Base-by-base conservation (phyloP, 306 rosid genomes). In the Bauhinia variegata region DNA sequence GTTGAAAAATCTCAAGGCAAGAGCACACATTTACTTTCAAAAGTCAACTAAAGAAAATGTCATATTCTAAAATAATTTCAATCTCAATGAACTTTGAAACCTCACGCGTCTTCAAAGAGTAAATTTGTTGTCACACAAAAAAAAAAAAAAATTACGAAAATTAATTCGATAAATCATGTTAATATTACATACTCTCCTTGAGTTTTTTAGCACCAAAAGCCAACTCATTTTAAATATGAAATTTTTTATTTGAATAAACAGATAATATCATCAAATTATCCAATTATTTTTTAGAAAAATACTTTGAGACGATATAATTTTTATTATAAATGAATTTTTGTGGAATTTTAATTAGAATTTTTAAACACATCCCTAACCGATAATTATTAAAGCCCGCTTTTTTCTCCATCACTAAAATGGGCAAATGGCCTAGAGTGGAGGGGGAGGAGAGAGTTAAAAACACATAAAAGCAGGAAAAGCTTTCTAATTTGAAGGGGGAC, bases 401-500 rank as follows among this genome's bases (percentile, higher is more conserved):
- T 55, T 65, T 55, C 73, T 33, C 60, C 18, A 48, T 15, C 23
- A 62, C n/a, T 37, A 42, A 53, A 43, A 28, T 39, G 17, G n/a
- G 18, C 30, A 53, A 43, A 28, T 39, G 17, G n/a, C 30, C 30
- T 30, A 18, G 6, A 23, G 44, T 72, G 54, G 37, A 23, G 44
- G 76, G 54, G 37, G 63, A 17, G 28, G 28, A 61, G 61, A 67
- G 60, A 71, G 55, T 62, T 49, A 60, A 49, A 46, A 67, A 44
- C 18, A 52, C 60, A 28, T 12, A 56, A 72, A 31, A 23, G 28
- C 28, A 23, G 28, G 28, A 23, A 23, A 23, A 23, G 28, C 28
- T 23, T 23, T 23, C 2, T 23, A 23, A 23, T 23, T 23, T 23
- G 28, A 1, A 23, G 66, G 63, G 48, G 36, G 6, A 32, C 30